phyloP scores from a whole-genome alignment of 1,284 basidiomycete genomes.

The Hypsizygus ulmarius region DNA sequence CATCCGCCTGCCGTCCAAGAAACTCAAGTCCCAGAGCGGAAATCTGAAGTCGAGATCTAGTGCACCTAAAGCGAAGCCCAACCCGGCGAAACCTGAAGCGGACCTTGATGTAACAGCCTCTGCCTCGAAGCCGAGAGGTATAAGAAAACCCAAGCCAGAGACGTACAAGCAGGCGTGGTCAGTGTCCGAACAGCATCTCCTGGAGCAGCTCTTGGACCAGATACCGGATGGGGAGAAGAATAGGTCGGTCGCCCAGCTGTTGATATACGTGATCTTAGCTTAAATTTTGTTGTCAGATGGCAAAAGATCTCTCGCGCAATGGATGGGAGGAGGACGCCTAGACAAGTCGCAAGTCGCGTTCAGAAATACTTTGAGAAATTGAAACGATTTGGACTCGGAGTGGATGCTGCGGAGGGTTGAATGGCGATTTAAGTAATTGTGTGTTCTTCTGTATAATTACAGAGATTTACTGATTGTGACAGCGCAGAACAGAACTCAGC shows the following conservation, averaged over 20 bases:
- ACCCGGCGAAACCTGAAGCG: background rate
- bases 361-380: constrained; percentile 84
- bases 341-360: constrained; percentile 82
- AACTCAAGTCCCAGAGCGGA: background rate
- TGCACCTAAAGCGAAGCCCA: constrained; percentile 8
- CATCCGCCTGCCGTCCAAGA: constrained; percentile 9
- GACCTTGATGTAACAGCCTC: background rate
- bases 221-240: constrained; percentile 77
- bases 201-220: constrained; percentile 68
- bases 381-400: constrained; percentile 60
- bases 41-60: background rate
- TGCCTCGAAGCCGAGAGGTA: constrained; percentile 1
- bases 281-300: constrained; percentile 47
- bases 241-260: constrained; percentile 41
- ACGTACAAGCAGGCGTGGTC: constrained; percentile 80
- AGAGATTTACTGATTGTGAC: too few relatives aligned
- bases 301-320: constrained; percentile 76
- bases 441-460: too few relatives aligned
- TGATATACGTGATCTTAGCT: background rate
- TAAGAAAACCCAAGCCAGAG: constrained; percentile 50
- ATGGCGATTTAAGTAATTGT: too few relatives aligned
- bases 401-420: background rate
- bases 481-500: too few relatives aligned
- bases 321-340: constrained; percentile 68
- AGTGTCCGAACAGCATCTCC: constrained; percentile 67